Evolutionary conservation across 78 protist species (phyloP).

Genomic region (Capsaspora owczarzaki): DNA sequence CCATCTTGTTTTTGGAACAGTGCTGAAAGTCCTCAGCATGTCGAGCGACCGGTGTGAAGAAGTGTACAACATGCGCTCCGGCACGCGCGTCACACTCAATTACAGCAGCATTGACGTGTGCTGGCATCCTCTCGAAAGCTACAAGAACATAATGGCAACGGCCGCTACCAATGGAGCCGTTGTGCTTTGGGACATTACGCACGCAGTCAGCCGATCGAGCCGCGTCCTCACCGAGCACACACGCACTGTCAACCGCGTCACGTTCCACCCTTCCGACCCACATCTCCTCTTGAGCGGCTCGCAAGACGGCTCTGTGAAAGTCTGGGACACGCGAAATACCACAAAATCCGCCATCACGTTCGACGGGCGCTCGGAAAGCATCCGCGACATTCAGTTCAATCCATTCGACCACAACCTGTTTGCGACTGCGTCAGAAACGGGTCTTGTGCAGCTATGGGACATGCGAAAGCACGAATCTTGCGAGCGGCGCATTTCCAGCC

Average conservation of each 20-base stretch:
- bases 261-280: background rate
- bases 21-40: no score
- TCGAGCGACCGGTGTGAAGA: no score
- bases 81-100: no score
- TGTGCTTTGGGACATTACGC: background rate
- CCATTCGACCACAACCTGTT: background rate
- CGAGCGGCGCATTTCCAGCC: background rate
- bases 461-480: no score
- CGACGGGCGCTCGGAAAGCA: background rate
- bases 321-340: background rate
- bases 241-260: background rate
- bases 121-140: background rate
- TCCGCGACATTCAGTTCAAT: slow-evolving; percentile 19
- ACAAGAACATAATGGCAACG: background rate
- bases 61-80: no score
- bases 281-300: background rate
- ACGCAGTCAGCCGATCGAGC: background rate
- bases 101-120: background rate
- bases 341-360: background rate
- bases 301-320: background rate
- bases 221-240: background rate
- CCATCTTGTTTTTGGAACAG: no score
- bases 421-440: slow-evolving; percentile 9
- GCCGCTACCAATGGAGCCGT: background rate
- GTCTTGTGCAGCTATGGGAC: background rate